Percentiles rank a stretch among this genome's conserved stretches.
Evolutionary conservation across 2,329 filamentous ascomycete species (phyloP).

Genomic region (Parastagonospora nodorum): DNA sequence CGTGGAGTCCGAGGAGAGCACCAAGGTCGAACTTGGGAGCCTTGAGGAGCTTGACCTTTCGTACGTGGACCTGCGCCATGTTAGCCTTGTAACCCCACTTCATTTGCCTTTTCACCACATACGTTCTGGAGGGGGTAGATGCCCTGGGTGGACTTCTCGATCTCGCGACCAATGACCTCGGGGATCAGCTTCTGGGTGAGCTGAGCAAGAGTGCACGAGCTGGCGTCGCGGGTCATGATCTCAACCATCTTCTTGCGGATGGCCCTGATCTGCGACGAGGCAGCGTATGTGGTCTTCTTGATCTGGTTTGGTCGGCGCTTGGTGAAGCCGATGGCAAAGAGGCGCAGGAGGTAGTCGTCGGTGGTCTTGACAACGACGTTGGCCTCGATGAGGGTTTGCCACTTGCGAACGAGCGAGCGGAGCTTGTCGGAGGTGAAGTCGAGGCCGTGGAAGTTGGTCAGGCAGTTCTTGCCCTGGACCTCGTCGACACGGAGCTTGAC

Average conservation of each 20-base stretch:
- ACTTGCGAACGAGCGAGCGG: constrained; percentile 98
- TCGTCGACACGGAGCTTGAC: constrained; percentile 98
- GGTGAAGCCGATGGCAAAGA: constrained; percentile 99
- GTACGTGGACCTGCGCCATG: constrained; percentile 84
- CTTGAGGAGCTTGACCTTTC: constrained; percentile 99
- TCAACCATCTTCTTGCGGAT: constrained; percentile 99
- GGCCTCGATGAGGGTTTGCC: constrained; percentile 99
- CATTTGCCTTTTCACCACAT: constrained; percentile 40
- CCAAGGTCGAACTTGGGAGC: constrained; percentile 98
- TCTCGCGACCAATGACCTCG: constrained; percentile 98
- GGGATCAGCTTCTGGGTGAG: constrained; percentile 98
- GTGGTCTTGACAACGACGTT: constrained; percentile 99
- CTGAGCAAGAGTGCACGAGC: constrained; percentile 92
- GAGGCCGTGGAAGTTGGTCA: constrained; percentile 99
- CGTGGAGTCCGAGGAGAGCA: constrained; percentile 93
- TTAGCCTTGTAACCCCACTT: constrained; percentile 30
- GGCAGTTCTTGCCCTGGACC: constrained; percentile 99
- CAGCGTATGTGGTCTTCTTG: constrained; percentile 99
- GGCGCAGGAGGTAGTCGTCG: constrained; percentile 98
- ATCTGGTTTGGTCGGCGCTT: constrained; percentile 99
- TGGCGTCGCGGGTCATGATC: constrained; percentile 96
- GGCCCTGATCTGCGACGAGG: constrained; percentile 93
- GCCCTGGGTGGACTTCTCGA: constrained; percentile 98
- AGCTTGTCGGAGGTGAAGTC: constrained; percentile 99
- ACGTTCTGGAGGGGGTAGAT: constrained; percentile 99